Evolutionary conservation across 495 filamentous ascomycete species (phyloP).

Genomic region (Endocarpon pusillum): DNA sequence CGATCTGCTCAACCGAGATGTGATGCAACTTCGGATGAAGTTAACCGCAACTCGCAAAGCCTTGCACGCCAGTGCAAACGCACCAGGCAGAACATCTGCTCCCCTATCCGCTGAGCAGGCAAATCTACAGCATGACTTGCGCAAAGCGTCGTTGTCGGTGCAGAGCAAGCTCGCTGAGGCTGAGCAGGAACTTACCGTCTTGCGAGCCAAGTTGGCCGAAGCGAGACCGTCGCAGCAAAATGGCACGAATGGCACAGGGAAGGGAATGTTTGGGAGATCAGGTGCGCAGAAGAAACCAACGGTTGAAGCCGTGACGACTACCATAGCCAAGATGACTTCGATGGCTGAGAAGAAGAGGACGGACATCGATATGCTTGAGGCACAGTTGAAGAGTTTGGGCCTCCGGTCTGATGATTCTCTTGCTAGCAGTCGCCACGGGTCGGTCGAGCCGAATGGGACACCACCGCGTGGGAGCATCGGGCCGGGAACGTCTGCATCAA

Average conservation of each 20-base stretch:
- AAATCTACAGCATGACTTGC: constrained; percentile 64
- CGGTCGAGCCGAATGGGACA: constrained; percentile 44
- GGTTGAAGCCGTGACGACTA: constrained; percentile 77
- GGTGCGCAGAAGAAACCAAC: constrained; percentile 43
- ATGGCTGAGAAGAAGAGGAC: constrained; percentile 78
- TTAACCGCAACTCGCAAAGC: constrained; percentile 57
- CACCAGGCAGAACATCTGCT: constrained; percentile 39
- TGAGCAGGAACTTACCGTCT: constrained; percentile 63
- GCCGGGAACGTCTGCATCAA: constrained; percentile 12
- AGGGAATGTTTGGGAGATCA: constrained; percentile 10
- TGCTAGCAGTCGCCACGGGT: constrained; percentile 30
- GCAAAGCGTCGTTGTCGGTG: constrained; percentile 47
- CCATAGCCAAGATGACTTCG: constrained; percentile 77
- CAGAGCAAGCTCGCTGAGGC: constrained; percentile 58
- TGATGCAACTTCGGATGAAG: constrained; percentile 48
- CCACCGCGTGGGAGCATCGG: constrained; percentile 29
- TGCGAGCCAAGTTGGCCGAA: constrained; percentile 61
- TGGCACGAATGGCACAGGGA: constrained; percentile 20
- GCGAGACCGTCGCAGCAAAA: constrained; percentile 21
- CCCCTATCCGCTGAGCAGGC: constrained; percentile 72
- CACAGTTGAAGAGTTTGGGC: constrained; percentile 58
- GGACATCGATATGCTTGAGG: constrained; percentile 78
- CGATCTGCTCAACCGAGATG: constrained; percentile 41
- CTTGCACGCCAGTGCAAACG: constrained; percentile 48
- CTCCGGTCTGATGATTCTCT: constrained; percentile 30